Conservation (phyloP, 805 yeast species). For the Barnettozyma sp. region DNA sequence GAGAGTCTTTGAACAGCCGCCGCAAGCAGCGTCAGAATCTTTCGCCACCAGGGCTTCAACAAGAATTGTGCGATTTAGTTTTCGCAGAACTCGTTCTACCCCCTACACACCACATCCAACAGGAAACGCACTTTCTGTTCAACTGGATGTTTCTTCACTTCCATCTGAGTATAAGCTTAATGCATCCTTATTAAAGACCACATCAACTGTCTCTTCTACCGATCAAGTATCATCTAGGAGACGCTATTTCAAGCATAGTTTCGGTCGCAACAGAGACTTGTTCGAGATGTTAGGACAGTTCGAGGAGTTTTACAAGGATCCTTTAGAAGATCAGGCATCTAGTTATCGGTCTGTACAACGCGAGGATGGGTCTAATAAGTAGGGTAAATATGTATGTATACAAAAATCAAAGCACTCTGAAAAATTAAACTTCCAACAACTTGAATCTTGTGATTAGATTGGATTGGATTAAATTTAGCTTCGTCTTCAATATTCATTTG, state of each 20-base stretch:
- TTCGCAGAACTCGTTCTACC: conserved; percentile 3
- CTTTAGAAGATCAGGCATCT: not conserved
- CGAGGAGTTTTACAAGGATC: conserved; percentile 10
- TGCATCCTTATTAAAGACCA: not conserved
- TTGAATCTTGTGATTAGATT: no score
- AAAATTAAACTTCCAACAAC: no score
- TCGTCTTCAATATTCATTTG: no score
- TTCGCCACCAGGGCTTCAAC: not conserved
- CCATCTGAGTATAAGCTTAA: not conserved
- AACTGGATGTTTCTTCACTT: not conserved
- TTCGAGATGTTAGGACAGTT: conserved; percentile 14
- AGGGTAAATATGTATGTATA: no score
- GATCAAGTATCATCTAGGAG: conserved; percentile 9
- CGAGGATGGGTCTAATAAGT: no score
- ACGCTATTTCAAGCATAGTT: conserved; percentile 5
- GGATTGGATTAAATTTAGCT: no score
- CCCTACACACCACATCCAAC: conserved; percentile 4
- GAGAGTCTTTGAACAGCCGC: conserved; percentile 1
- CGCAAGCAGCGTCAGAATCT: not conserved
- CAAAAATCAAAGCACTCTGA: no score
- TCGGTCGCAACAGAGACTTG: conserved; percentile 11
- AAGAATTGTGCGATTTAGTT: conserved; percentile 7
- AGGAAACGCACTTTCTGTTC: not conserved
- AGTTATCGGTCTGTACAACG: no score
- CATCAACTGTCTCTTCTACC: conserved; percentile 4